These are phyloP conservation scores for Fusarium vanettenii DNA, from an alignment of 2,329 filamentous ascomycete species.

Conservation along the genomic window DNA sequence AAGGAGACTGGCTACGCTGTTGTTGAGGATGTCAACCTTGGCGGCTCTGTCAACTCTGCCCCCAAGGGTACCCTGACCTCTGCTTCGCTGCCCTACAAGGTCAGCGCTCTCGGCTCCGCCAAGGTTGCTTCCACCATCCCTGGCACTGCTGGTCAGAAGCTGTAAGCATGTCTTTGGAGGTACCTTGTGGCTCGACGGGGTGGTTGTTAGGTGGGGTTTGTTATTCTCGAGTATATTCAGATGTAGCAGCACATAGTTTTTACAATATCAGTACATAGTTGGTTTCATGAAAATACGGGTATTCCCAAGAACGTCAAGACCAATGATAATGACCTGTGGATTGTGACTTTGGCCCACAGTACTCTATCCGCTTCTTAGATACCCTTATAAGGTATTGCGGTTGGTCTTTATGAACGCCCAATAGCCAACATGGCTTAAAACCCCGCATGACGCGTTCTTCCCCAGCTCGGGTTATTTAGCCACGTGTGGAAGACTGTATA, in stretches of 20 bases:
- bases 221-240: neutral
- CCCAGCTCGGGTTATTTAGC: neutral
- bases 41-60: conserved; percentile 53
- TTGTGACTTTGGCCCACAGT: neutral
- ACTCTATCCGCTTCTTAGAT: neutral
- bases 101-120: conserved; percentile 55
- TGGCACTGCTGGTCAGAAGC: conserved; percentile 52
- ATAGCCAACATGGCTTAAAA: neutral
- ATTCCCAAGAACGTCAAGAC: neutral
- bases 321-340: neutral
- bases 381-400: neutral
- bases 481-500: neutral
- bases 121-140: conserved; percentile 58
- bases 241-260: neutral
- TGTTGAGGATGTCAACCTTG: conserved; percentile 55
- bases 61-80: conserved; percentile 61
- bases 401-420: neutral
- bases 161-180: conserved; percentile 8
- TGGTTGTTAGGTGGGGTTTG: neutral
- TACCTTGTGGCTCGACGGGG: neutral
- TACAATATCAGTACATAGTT: neutral
- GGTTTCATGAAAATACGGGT: neutral
- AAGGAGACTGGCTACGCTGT: conserved; percentile 56
- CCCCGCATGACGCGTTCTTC: neutral
- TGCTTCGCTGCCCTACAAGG: conserved; percentile 65